A percentile compares a stretch with the other conserved stretches of the same genome.
Conservation (phyloP, 2,329 filamentous ascomycete species). For the Teratosphaeria zuluensis region DNA sequence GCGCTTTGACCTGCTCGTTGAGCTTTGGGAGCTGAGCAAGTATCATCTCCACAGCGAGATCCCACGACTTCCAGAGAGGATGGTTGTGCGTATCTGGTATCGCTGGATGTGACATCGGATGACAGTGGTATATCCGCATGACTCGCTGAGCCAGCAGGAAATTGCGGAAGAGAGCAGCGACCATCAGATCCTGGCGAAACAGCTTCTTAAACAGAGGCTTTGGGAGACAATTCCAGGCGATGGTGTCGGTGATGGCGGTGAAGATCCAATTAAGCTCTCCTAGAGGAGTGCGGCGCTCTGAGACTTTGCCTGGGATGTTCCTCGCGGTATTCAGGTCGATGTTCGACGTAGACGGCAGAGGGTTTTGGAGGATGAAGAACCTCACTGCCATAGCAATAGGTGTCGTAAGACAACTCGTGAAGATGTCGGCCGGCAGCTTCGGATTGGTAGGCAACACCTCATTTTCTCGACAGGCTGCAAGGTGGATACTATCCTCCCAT, state of each 20-base stretch:
- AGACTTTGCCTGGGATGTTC: conserved; percentile 80
- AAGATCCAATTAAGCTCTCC: conserved; percentile 99
- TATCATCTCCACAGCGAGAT: conserved; percentile 91
- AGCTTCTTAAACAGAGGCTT: conserved; percentile 90
- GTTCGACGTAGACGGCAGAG: conserved; percentile 46
- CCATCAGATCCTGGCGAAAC: conserved; percentile 95
- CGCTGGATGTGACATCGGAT: conserved; percentile 81
- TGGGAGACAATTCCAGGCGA: conserved; percentile 92
- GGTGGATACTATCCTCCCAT: conserved; percentile 81
- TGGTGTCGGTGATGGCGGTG: conserved; percentile 96
- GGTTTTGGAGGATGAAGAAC: conserved; percentile 93
- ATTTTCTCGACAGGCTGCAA: conserved; percentile 81
- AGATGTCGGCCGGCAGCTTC: conserved; percentile 83
- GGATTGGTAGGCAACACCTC: conserved; percentile 95
- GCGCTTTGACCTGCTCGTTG: conserved; percentile 63
- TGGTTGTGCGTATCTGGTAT: conserved; percentile 94
- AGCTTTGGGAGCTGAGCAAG: conserved; percentile 79
- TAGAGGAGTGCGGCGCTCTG: conserved; percentile 84
- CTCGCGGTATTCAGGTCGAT: conserved; percentile 74
- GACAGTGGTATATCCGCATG: conserved; percentile 93
- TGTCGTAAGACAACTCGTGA: conserved; percentile 90
- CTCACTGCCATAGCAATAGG: conserved; percentile 95
- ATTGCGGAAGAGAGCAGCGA: conserved; percentile 93
- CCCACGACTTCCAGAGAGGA: conserved; percentile 94
- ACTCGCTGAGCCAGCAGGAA: conserved; percentile 90